Evolutionary conservation across 495 filamentous ascomycete genomes (phyloP), one percentile per base, ranked within the genome.

Genomic region (Podospora australis): DNA sequence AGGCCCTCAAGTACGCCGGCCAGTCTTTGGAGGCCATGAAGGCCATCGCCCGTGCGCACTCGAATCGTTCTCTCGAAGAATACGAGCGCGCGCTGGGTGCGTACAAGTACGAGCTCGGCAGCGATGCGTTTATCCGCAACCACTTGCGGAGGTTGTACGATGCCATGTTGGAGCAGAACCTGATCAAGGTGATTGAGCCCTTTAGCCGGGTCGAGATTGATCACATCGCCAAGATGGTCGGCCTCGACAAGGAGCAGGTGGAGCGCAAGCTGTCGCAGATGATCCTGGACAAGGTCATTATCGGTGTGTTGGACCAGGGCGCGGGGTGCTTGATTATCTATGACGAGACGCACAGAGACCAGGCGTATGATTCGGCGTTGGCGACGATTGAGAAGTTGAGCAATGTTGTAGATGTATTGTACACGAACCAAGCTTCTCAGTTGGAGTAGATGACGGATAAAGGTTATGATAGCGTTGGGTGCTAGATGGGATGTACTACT

Each of bases 221-320:
- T 54, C 94, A 98, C 65, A 85, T 98, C 53, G 90, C 92, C 49
- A 90, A 90, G 77, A 91, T 97, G 68, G 92, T 98, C 29, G 91
- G 94, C 16, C 73, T 97, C 54, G 92, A 96, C 59, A 95, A 86
- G 36, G 86, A 88, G 70, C 91, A 96, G 72, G 92, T 98, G 55
- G 92, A 98, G 77, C 80, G 89, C 57, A 98, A 98, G 77, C 78
- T 98, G 30, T 90, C 85, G 23, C 92, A 97, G 77, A 98, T 98
- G 92, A 98, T 98, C 59, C 75, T 98, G 49, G 92, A 98, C 69
- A 96, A 96, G 75, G 88, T 96, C 48, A 96, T 98, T 65, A 87
- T 95, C 41, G 92, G 92, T 22, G 92, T 98, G 45, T 72, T 98
- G 60, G 92, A 98, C 68, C 94, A 98, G 64, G 92, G 94, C n/a